A percentile compares a stretch with the other conserved stretches of the same genome.
Conservation (phyloP, 2,329 filamentous ascomycete genomes). For the Botrytis byssoidea region DNA sequence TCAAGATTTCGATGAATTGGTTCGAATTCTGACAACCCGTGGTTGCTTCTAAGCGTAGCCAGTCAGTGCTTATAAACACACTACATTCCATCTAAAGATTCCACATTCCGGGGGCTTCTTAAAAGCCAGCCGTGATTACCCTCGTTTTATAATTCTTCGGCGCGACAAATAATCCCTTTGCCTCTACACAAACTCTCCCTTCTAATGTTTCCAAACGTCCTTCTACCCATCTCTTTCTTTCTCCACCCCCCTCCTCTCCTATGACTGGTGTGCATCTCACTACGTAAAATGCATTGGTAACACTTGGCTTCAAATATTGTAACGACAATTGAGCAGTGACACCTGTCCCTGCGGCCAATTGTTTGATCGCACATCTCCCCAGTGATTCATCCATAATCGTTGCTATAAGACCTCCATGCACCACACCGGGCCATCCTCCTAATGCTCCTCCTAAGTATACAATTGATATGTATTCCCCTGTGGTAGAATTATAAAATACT, state of each 20-base stretch:
- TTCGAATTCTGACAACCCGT: not conserved
- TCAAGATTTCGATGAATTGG: not conserved
- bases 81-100: constrained; percentile 3
- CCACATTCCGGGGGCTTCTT: not conserved
- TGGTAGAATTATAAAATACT: constrained; percentile 60
- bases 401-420: constrained; percentile 69
- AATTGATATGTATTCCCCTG: constrained; percentile 60
- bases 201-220: constrained; percentile 53
- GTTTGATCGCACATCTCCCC: constrained; percentile 57
- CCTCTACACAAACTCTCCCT: constrained; percentile 59
- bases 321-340: constrained; percentile 59
- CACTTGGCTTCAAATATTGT: constrained; percentile 60
- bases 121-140: constrained; percentile 24
- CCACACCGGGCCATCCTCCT: constrained; percentile 68
- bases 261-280: constrained; percentile 50
- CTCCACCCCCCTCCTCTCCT: constrained; percentile 31
- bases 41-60: not conserved
- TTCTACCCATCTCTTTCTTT: constrained; percentile 46
- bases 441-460: constrained; percentile 65
- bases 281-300: constrained; percentile 62
- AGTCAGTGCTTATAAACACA: not conserved
- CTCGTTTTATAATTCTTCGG: constrained; percentile 44
- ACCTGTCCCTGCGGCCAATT: constrained; percentile 50
- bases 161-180: constrained; percentile 58
- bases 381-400: constrained; percentile 69